phyloP scores from a whole-genome alignment of 116 monocot species.

The Dioscorea cayenensis region DNA sequence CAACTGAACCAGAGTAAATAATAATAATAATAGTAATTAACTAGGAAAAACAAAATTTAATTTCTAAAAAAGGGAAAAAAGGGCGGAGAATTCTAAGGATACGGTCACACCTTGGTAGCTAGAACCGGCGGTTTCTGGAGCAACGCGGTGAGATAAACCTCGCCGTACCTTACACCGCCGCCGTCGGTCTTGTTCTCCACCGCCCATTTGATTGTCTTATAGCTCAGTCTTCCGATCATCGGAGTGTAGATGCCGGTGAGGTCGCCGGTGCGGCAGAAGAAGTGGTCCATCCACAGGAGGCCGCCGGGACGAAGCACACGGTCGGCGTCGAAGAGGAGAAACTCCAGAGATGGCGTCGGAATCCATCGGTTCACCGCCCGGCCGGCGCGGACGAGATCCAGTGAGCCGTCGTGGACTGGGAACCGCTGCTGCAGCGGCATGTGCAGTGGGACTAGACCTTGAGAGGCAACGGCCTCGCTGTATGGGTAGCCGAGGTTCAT shows the following conservation, averaged over 20 bases:
- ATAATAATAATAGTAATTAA: too few species aligned
- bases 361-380: constrained; percentile 97
- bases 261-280: constrained; percentile 48
- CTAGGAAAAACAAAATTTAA: too few species aligned
- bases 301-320: constrained; percentile 70
- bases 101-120: neutral
- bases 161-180: constrained; percentile 43
- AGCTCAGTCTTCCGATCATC: constrained; percentile 53
- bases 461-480: constrained; percentile 59
- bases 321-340: constrained; percentile 75
- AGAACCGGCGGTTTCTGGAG: constrained; percentile 59
- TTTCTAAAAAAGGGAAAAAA: neutral
- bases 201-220: constrained; percentile 76
- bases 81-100: neutral
- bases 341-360: constrained; percentile 58
- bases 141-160: constrained; percentile 83
- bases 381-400: constrained; percentile 80
- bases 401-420: constrained; percentile 54
- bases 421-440: constrained; percentile 88
- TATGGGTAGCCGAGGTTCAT: constrained; percentile 58
- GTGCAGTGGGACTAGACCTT: constrained; percentile 73
- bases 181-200: constrained; percentile 71
- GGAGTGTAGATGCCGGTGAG: constrained; percentile 23
- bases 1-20: too few species aligned
- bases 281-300: constrained; percentile 80